Percentiles rank a stretch among this genome's conserved stretches.
Conservation (phyloP, 2,329 filamentous ascomycete species). For the Verticillium alfalfae region DNA sequence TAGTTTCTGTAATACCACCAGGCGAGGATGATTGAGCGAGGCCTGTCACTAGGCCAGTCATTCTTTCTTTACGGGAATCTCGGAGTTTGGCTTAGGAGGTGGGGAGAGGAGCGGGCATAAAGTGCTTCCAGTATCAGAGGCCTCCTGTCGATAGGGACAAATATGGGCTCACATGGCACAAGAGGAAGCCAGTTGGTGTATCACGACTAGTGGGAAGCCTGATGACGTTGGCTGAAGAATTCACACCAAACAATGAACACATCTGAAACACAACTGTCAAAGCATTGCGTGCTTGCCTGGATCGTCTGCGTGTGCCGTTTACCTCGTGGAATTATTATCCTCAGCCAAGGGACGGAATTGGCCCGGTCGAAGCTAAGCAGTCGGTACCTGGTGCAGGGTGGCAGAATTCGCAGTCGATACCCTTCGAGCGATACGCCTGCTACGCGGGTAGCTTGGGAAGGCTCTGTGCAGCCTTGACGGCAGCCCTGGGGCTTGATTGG, state of each 20-base stretch:
- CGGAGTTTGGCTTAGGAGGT: background rate
- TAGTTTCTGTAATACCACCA: background rate
- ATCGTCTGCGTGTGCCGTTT: background rate
- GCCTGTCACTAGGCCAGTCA: background rate
- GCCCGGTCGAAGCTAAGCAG: too few species aligned
- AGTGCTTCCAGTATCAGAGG: background rate
- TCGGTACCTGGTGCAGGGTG: too few species aligned
- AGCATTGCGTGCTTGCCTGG: background rate
- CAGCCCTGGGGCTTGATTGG: background rate
- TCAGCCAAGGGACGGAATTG: too few species aligned
- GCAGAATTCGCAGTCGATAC: too few species aligned
- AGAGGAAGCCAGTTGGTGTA: background rate
- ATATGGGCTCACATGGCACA: background rate
- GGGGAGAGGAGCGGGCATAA: background rate
- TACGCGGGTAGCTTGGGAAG: background rate
- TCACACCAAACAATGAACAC: background rate
- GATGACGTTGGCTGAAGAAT: background rate
- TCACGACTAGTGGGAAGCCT: background rate
- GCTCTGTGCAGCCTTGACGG: background rate
- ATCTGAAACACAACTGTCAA: background rate
- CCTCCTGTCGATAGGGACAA: background rate
- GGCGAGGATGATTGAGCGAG: background rate
- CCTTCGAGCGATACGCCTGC: background rate
- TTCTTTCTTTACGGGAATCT: background rate
- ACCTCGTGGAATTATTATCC: too few species aligned